Evolutionary conservation across 1,284 basidiomycete genomes (phyloP).

Genomic region (Rhodotorula sp.): DNA sequence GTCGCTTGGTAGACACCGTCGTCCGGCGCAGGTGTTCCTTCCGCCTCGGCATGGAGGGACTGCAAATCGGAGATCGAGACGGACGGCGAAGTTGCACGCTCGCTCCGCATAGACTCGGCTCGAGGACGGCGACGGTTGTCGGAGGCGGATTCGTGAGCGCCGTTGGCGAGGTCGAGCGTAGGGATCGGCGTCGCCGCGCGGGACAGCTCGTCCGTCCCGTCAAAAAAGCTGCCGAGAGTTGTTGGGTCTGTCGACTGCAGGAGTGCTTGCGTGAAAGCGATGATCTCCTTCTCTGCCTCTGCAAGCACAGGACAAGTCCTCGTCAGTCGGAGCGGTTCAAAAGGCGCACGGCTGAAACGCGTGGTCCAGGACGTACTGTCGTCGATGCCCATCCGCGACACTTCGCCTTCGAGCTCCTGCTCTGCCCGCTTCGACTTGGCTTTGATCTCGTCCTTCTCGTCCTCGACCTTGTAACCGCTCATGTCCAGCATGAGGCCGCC

Average conservation of each 20-base stretch:
- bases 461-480: conserved; percentile 51
- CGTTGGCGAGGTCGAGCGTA: conserved; percentile 12
- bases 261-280: conserved; percentile 42
- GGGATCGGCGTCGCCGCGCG: conserved; percentile 20
- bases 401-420: conserved; percentile 12
- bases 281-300: conserved; percentile 40
- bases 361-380: conserved; percentile 13
- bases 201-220: conserved; percentile 16
- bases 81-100: conserved; percentile 24
- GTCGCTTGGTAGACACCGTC: conserved; percentile 35
- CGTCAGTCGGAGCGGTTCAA: not conserved
- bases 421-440: conserved; percentile 24
- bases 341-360: too few species aligned
- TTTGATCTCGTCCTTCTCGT: conserved; percentile 34
- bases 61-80: conserved; percentile 31
- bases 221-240: conserved; percentile 37
- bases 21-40: conserved; percentile 1
- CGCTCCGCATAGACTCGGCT: not conserved
- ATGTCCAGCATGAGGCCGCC: conserved; percentile 53
- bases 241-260: conserved; percentile 47
- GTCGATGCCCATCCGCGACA: conserved; percentile 23
- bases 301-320: not conserved
- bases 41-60: conserved; percentile 27
- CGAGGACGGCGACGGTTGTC: not conserved
- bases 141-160: not conserved